phyloP scores from a whole-genome alignment of 148 eudicot genomes.

The Camellia sinensis region DNA sequence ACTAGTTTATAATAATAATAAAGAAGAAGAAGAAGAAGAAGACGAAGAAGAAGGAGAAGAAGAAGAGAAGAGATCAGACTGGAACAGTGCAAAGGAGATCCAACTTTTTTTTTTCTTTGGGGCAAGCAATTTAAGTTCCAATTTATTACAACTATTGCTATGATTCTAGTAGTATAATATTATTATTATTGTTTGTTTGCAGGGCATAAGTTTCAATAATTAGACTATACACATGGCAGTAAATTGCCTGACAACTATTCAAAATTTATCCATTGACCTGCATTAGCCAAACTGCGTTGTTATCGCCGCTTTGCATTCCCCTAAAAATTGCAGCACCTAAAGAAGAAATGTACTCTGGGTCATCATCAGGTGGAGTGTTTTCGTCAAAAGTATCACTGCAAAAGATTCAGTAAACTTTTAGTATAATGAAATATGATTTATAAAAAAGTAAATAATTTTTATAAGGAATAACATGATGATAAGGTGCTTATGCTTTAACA shows the following conservation, averaged over 20 bases:
- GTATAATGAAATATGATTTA: neutral
- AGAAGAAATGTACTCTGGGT: constrained; percentile 46
- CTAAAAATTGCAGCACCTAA: constrained; percentile 46
- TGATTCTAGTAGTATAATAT: neutral
- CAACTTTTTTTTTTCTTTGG: neutral
- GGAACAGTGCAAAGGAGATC: neutral
- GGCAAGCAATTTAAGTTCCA: neutral
- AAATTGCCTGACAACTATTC: neutral
- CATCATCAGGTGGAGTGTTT: constrained; percentile 53
- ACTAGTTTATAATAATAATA: neutral
- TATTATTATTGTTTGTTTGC: neutral
- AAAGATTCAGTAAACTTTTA: constrained; percentile 1
- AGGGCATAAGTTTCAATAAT: neutral
- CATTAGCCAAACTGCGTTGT: constrained; percentile 55
- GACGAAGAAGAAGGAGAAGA: neutral
- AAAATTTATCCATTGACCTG: constrained; percentile 29
- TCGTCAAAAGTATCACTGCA: constrained; percentile 57
- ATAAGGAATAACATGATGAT: neutral
- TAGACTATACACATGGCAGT: neutral
- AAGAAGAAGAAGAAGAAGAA: neutral
- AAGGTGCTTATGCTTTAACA: neutral
- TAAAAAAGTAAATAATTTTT: neutral
- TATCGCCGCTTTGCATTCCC: constrained; percentile 58
- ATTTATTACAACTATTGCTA: neutral
- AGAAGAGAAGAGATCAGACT: neutral